Base-by-base conservation (phyloP, 495 filamentous ascomycete genomes). In the Schizothecium vesticola region DNA sequence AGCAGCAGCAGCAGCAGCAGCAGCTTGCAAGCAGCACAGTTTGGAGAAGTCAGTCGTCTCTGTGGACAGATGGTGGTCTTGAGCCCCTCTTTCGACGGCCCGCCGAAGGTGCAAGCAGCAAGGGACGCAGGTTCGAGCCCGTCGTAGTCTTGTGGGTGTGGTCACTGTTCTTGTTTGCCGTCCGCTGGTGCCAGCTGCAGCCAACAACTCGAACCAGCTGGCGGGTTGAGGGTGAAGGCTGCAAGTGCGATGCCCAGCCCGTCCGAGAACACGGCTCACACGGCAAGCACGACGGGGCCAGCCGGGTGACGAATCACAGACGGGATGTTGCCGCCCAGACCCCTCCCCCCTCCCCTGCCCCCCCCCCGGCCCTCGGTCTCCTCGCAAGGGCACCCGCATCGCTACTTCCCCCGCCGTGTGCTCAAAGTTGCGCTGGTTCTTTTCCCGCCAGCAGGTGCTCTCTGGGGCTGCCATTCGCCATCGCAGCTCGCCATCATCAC, bases 291-390 rank as follows among this genome's bases (percentile, higher is more conserved):
- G 33, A 19, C 61, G 64, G 66, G 33, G 31, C 23, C 11, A 1
- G 26, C 65, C 61, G 56, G 23, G 24, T 61, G 56, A 43, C 73
- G 61, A 75, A 73, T 75, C 63, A 72, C 13, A 24, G 24, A 6
- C 11, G 22, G 21, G 11, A 19, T 69, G 36, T 75, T 73, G 67
- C 73, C 73, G 73, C 73, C 69, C 67, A 65, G 58, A 31, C 19
- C 36, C 28, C 63, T 68, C 29, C 43, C 51, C 61, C n/a, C 5
- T 12, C 43, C 23, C n/a, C 5, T 12, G 25, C 23, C 13, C 23
- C 55, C 61, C 66, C 51, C 19, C 26, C 33, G 13, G 33, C 33
- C 33, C 16, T 43, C n/a, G n/a, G n/a, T n/a, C n/a, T n/a, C n/a
- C 33, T 43, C 33, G 33, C 33, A 33, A 31, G 61, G 55, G 28